Percentiles rank a stretch among this genome's conserved stretches.
Conservation (phyloP, 2,329 filamentous ascomycete genomes). For the Tolypocladium tropicale region DNA sequence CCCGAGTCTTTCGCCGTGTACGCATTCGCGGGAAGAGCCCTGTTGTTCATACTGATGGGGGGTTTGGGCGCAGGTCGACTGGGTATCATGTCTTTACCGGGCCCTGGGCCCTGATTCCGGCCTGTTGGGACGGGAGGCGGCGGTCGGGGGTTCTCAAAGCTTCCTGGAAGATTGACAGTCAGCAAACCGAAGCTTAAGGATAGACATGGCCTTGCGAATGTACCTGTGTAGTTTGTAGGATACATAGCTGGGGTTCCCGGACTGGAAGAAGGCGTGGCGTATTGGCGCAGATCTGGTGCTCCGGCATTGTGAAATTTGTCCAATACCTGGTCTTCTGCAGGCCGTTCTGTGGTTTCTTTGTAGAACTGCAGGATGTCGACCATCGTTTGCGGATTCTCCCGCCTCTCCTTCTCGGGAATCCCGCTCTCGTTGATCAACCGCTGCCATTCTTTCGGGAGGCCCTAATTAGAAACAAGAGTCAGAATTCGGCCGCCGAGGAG, state of each 20-base stretch:
- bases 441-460: constrained; percentile 96
- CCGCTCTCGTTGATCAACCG: constrained; percentile 89
- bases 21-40: constrained; percentile 39
- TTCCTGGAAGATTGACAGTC: constrained; percentile 38
- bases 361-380: constrained; percentile 95
- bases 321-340: constrained; percentile 77
- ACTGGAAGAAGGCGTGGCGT: constrained; percentile 29
- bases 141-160: constrained; percentile 93
- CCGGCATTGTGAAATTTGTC: constrained; percentile 93
- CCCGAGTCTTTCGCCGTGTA: constrained; percentile 52
- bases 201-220: constrained; percentile 49
- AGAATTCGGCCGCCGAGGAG: background rate
- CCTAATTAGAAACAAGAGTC: constrained; percentile 40
- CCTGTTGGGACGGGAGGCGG: constrained; percentile 74
- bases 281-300: constrained; percentile 40
- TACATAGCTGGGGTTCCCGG: constrained; percentile 43
- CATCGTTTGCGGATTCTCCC: constrained; percentile 91
- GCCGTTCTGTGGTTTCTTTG: constrained; percentile 79
- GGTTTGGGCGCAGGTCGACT: constrained; percentile 79
- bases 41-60: constrained; percentile 53
- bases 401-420: constrained; percentile 90
- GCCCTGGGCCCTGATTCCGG: constrained; percentile 30
- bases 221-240: constrained; percentile 44
- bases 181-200: background rate
- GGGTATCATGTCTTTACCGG: constrained; percentile 52